Conservation (phyloP, 495 filamentous ascomycete species). For the Pseudevernia furfuracea region DNA sequence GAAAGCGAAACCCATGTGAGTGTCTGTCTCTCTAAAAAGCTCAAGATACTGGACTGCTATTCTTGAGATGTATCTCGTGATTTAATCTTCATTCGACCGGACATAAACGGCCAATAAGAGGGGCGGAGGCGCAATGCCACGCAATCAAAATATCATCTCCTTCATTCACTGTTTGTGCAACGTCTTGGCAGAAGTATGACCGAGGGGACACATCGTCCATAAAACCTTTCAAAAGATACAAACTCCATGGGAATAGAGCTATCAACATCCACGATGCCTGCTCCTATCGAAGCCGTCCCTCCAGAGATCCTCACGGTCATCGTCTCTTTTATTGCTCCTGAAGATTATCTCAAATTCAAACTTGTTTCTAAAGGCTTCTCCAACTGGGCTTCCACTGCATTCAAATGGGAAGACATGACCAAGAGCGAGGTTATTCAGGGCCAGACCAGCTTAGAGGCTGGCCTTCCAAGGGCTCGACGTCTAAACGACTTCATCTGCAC, state of each 20-base stretch:
- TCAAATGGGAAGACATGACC: not conserved
- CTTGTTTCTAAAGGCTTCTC: not conserved
- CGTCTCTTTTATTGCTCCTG: not conserved
- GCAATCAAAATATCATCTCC: not conserved
- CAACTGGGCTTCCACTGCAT: not conserved
- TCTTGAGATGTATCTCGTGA: too few species aligned
- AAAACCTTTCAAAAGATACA: not conserved
- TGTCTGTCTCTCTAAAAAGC: not conserved
- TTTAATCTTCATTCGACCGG: not conserved
- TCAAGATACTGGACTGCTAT: not conserved
- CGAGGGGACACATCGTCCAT: not conserved
- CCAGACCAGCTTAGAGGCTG: not conserved
- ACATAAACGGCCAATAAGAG: not conserved
- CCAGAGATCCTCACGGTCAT: not conserved
- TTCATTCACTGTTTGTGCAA: not conserved
- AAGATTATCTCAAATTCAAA: constrained; percentile 1
- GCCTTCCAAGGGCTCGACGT: not conserved
- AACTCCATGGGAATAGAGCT: not conserved
- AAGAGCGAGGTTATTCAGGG: not conserved
- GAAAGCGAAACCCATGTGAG: not conserved
- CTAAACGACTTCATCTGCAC: not conserved
- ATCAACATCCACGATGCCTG: not conserved
- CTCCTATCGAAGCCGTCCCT: not conserved
- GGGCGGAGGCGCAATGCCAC: not conserved
- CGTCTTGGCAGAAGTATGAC: not conserved